These are phyloP conservation scores for Yamadazyma blattariae DNA, from an alignment of 1,139 yeast genomes.

Conservation along the genomic window DNA sequence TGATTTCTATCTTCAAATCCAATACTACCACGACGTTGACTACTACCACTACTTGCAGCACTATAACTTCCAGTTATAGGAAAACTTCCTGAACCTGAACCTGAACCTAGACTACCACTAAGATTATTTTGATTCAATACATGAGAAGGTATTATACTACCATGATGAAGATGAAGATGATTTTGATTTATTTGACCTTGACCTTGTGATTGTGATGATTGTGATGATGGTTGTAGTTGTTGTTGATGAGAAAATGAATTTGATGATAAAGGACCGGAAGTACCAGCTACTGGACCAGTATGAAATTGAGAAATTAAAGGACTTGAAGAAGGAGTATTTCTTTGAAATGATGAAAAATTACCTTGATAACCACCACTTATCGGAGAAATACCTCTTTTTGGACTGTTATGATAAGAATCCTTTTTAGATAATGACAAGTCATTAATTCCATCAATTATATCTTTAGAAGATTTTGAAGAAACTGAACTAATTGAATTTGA, in stretches of 20 bases:
- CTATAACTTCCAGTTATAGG: neutral
- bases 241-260: neutral
- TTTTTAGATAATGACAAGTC: constrained; percentile 13
- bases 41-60: neutral
- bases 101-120: constrained; percentile 2
- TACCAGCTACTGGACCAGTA: neutral
- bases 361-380: constrained; percentile 34
- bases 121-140: no score
- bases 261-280: neutral
- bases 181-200: no score
- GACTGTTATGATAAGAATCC: constrained; percentile 34
- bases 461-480: constrained; percentile 19
- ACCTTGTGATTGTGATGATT: neutral
- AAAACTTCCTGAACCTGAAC: neutral
- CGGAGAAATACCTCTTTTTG: constrained; percentile 38
- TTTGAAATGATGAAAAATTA: constrained; percentile 55
- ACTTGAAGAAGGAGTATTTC: constrained; percentile 52
- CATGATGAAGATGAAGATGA: no score
- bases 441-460: constrained; percentile 26
- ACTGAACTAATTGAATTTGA: constrained; percentile 21
- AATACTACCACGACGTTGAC: constrained; percentile 1
- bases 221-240: neutral
- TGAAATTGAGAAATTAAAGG: constrained; percentile 24
- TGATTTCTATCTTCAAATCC: constrained; percentile 2
- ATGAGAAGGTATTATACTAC: no score